phyloP scores from a whole-genome alignment of 208 protist genomes.

The Leishmania amazonensis region DNA sequence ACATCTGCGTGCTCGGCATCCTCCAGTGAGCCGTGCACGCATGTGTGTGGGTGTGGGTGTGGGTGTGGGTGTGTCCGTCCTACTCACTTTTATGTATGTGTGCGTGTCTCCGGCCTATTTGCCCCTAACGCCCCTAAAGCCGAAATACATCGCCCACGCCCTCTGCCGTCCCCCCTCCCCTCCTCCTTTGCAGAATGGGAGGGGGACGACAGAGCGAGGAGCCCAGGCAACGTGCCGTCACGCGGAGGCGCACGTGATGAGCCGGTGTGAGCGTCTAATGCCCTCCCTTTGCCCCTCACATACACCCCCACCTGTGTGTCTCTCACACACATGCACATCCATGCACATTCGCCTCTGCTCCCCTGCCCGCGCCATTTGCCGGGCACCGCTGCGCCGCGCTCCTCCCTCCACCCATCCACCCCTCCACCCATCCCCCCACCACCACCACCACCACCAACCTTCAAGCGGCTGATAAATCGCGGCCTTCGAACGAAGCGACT shows the following conservation, averaged over 20 bases:
- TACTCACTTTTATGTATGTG: not conserved
- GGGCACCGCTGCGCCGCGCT: not conserved
- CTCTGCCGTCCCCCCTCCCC: not conserved
- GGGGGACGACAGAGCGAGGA: not conserved
- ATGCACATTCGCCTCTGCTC: not conserved
- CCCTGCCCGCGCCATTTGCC: not conserved
- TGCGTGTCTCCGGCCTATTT: not conserved
- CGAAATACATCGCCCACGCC: not conserved
- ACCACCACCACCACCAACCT: not conserved
- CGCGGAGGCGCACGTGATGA: not conserved
- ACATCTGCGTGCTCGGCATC: not conserved
- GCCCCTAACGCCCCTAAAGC: not conserved
- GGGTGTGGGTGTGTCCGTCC: not conserved
- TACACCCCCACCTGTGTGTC: not conserved
- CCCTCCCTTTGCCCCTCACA: not conserved
- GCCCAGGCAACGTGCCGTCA: not conserved
- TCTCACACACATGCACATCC: not conserved
- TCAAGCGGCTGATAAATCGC: not conserved
- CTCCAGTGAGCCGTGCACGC: not conserved
- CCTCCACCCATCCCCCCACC: not conserved
- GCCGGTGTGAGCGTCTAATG: not conserved
- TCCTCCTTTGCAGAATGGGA: not conserved
- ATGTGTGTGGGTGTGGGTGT: not conserved
- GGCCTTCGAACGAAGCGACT: not conserved
- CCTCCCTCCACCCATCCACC: slow-evolving; percentile 1